A percentile compares a stretch with the other conserved stretches of the same genome.
phyloP scores from a whole-genome alignment of 2,329 filamentous ascomycete species.

The Elsinoe arachidis region DNA sequence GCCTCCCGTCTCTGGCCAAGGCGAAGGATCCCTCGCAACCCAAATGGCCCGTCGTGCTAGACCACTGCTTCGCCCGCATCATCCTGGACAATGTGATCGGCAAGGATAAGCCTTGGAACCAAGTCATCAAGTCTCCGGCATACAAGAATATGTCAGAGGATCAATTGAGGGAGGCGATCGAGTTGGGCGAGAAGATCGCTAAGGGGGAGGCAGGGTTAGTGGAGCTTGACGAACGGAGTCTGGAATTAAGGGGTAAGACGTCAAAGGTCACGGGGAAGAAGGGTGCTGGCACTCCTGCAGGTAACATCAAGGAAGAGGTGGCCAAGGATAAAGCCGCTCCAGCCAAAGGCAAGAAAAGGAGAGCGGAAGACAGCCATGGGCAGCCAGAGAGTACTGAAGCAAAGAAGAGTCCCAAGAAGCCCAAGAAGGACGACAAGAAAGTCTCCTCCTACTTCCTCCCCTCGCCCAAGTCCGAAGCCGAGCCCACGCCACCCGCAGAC shows the following conservation, averaged over 20 bases:
- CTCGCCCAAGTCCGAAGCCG: constrained; percentile 17
- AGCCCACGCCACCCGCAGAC: not conserved
- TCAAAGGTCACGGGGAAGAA: constrained; percentile 11
- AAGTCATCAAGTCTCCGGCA: constrained; percentile 35
- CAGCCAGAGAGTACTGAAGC: constrained; percentile 1
- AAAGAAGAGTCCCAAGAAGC: not conserved
- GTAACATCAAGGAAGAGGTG: constrained; percentile 6
- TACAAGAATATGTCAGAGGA: constrained; percentile 34
- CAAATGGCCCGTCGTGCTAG: constrained; percentile 35
- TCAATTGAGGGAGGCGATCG: constrained; percentile 32
- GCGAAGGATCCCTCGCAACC: constrained; percentile 22
- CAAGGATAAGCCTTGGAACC: constrained; percentile 33
- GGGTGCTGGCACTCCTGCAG: not conserved
- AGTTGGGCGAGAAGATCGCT: constrained; percentile 31
- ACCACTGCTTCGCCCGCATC: constrained; percentile 40
- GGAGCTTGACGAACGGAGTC: constrained; percentile 33
- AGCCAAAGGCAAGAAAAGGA: not conserved
- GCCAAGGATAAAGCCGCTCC: not conserved
- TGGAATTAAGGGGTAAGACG: constrained; percentile 31
- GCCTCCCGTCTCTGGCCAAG: not conserved
- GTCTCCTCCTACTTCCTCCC: constrained; percentile 27
- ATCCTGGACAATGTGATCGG: constrained; percentile 37
- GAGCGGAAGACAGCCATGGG: not conserved
- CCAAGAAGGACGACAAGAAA: not conserved
- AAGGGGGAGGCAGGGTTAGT: constrained; percentile 31